A percentile compares a stretch with the other conserved stretches of the same genome.
These are phyloP conservation scores for Phytopythium kandeliae DNA, from an alignment of 352 stramenopile genomes.

Conservation along the genomic window DNA sequence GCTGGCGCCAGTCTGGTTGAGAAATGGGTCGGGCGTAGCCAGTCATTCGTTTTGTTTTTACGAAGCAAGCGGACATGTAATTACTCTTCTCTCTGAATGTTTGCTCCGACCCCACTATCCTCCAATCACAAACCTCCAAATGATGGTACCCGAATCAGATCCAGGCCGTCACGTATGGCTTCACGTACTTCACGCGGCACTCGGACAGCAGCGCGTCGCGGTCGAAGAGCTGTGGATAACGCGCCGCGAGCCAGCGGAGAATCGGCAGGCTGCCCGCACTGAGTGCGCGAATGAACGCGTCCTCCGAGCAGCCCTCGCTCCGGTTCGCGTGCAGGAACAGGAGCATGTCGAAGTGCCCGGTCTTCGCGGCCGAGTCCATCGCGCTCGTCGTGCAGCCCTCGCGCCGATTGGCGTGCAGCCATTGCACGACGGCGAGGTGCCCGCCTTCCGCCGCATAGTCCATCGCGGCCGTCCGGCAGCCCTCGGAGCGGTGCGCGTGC, in stretches of 20 bases:
- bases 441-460: too few species aligned
- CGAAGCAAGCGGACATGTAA: too few species aligned
- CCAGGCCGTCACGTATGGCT: not conserved
- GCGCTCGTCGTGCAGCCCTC: conserved; percentile 53
- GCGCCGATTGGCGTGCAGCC: too few species aligned
- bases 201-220: not conserved
- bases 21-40: not conserved
- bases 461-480: too few species aligned
- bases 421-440: conserved; percentile 46
- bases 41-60: too few species aligned
- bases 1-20: too few species aligned
- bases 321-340: conserved; percentile 46
- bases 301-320: conserved; percentile 51
- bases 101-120: too few species aligned
- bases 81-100: too few species aligned
- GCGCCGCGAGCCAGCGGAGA: not conserved
- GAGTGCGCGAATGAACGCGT: conserved; percentile 21
- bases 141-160: not conserved
- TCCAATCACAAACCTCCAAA: too few species aligned
- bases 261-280: not conserved
- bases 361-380: conserved; percentile 49
- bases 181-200: not conserved
- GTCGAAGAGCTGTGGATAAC: not conserved
- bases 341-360: conserved; percentile 46
- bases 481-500: not conserved